These are phyloP conservation scores for Nannizziopsis arthrosporioides DNA, from an alignment of 2,329 filamentous ascomycete genomes.

Conservation along the genomic window DNA sequence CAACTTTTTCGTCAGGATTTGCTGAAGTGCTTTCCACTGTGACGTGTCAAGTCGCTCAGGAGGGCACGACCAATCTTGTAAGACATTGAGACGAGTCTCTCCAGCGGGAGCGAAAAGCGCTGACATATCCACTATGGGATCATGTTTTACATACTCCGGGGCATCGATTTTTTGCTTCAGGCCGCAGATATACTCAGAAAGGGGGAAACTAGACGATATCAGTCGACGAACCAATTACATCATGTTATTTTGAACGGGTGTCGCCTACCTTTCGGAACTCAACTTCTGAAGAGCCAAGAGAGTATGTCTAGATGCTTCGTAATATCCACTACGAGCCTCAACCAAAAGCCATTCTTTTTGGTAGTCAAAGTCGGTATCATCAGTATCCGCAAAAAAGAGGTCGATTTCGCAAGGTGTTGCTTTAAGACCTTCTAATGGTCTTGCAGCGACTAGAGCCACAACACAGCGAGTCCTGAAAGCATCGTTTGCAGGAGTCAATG, in stretches of 20 bases:
- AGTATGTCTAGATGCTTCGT: conserved; percentile 62
- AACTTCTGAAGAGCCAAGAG: conserved; percentile 60
- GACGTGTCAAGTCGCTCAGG: conserved; percentile 52
- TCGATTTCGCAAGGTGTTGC: conserved; percentile 61
- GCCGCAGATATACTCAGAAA: conserved; percentile 34
- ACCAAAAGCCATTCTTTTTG: conserved; percentile 63
- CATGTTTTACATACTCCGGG: conserved; percentile 43
- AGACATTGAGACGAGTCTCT: conserved; percentile 40
- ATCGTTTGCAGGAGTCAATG: conserved; percentile 44
- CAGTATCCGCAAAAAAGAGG: conserved; percentile 53
- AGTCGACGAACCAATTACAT: no score
- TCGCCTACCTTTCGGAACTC: conserved; percentile 39
- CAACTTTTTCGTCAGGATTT: conserved; percentile 59
- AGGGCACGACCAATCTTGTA: conserved; percentile 43
- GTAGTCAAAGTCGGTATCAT: conserved; percentile 58
- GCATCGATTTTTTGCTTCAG: conserved; percentile 32
- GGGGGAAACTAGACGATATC: conserved; percentile 30
- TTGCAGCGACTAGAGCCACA: conserved; percentile 60
- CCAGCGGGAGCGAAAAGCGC: conserved; percentile 29
- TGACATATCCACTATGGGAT: conserved; percentile 42
- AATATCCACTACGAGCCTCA: conserved; percentile 62
- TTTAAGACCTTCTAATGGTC: conserved; percentile 52
- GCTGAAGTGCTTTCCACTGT: conserved; percentile 55
- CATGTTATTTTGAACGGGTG: neutral
- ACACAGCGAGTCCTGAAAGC: conserved; percentile 54